phyloP scores from a whole-genome alignment of 2,329 filamentous ascomycete species.

The Botryosphaeria dothidea region DNA sequence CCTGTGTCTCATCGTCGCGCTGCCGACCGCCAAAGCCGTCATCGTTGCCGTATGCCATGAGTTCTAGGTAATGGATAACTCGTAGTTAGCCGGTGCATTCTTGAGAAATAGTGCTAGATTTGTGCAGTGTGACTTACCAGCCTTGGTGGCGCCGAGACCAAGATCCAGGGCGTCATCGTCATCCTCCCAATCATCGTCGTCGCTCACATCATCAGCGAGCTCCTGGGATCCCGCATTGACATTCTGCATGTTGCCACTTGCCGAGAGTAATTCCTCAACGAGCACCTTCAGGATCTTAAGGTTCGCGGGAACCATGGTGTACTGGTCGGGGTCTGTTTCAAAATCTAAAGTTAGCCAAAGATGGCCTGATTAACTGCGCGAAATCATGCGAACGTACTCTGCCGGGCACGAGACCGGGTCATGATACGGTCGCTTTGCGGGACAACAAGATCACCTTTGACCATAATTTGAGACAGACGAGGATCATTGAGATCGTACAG shows the following conservation, averaged over 20 bases:
- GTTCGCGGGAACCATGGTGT: conserved; percentile 80
- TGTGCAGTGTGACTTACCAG: conserved; percentile 25
- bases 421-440: conserved; percentile 80
- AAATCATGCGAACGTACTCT: conserved; percentile 57
- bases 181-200: conserved; percentile 84
- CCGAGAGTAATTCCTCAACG: conserved; percentile 84
- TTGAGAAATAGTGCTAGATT: neutral
- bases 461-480: conserved; percentile 74
- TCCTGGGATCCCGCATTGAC: conserved; percentile 62
- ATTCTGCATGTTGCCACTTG: conserved; percentile 48
- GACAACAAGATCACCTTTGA: conserved; percentile 90
- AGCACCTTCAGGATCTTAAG: conserved; percentile 97
- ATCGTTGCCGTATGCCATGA: conserved; percentile 71
- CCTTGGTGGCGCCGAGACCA: conserved; percentile 53
- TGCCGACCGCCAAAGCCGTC: conserved; percentile 58
- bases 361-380: conserved; percentile 21
- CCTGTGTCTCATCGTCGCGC: conserved; percentile 87
- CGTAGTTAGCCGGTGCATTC: neutral
- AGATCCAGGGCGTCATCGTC: conserved; percentile 73
- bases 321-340: conserved; percentile 75
- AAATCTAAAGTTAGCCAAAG: neutral
- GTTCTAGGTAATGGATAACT: conserved; percentile 47
- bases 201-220: conserved; percentile 67
- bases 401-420: conserved; percentile 86
- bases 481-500: conserved; percentile 84